Conservation (phyloP, 2,329 filamentous ascomycete genomes). For the Cladophialophora bantiana region DNA sequence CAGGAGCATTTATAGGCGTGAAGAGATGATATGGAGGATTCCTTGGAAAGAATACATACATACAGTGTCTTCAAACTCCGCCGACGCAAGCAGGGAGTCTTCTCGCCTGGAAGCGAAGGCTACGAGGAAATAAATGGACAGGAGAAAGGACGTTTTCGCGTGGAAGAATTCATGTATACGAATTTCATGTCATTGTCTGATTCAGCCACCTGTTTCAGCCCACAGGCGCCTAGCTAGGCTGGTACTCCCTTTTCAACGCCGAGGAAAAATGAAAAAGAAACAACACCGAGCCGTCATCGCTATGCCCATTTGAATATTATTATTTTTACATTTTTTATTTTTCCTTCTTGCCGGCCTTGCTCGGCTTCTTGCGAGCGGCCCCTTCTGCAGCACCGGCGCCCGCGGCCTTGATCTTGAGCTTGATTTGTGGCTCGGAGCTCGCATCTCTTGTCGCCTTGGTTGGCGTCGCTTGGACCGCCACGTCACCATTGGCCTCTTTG, state of each 20-base stretch:
- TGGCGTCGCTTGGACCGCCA: conserved; percentile 38
- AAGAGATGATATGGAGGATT: no score
- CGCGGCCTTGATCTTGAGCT: conserved; percentile 37
- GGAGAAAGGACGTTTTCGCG: not conserved
- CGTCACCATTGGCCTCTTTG: conserved; percentile 38
- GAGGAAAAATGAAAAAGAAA: not conserved
- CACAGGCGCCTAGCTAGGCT: no score
- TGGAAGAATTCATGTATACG: not conserved
- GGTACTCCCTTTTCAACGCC: not conserved
- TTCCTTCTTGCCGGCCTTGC: conserved; percentile 33
- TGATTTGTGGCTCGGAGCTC: conserved; percentile 36
- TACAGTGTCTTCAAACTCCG: no score
- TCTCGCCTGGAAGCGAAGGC: not conserved
- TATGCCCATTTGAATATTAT: conserved; percentile 7
- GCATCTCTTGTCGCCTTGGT: conserved; percentile 34
- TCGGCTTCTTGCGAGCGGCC: conserved; percentile 29
- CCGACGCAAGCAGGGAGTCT: not conserved
- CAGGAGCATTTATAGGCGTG: no score
- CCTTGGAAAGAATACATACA: no score
- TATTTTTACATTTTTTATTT: conserved; percentile 5
- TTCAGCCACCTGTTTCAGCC: not conserved
- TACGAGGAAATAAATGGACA: not conserved
- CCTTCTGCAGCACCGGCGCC: conserved; percentile 18
- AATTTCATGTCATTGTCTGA: not conserved
- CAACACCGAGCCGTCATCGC: not conserved